Evolutionary conservation across 352 stramenopile genomes (phyloP), one percentile per base, ranked within the genome.

Genomic region (Phytophthora hybrid): DNA sequence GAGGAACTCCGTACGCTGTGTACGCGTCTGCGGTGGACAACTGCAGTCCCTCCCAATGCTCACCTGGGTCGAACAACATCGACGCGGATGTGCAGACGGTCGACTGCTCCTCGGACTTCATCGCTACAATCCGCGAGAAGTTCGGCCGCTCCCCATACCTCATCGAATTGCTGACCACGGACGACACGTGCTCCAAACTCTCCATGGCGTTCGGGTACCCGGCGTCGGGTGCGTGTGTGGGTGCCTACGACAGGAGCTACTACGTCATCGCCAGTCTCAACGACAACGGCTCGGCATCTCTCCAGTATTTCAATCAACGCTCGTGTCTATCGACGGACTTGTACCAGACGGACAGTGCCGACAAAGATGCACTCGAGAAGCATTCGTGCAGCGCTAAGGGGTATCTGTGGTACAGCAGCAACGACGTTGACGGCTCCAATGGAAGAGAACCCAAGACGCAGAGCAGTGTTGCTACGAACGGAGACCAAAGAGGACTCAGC

Each of bases 371-470:
- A 1, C 55, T 78, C 0, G 21, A 61, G 14, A 3, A 60, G n/a
- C 71, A 78, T 62, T 68, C 59, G 29, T 78, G 71, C 29, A 41
- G 23, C 16, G 21, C 26, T n/a, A 61, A 65, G 0, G 66, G 49
- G 19, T 74, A 74, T 31, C 44, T 19, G 23, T 78, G 71, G 71
- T 78, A 78, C 66, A 74, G 71, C 49, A 78, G 71, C 60, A 64
- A 68, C 5, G 71, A 78, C 51, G 54, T 63, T 1, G 59, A 77
- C 13, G 62, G 11, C 19, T 32, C 31, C 14, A 65, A 26, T 16
- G 46, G 49, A 1, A 77, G 70, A 6, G 53, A 39, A 2, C 14
- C 59, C 8, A 66, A 44, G 16, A 23, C 57, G 1, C n/a, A 19
- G 10, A 31, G 41, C 21, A 53, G n/a, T 0, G 32, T 59, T 13